A percentile compares a stretch with the other conserved stretches of the same genome.
Evolutionary conservation across 306 rosid species (phyloP).

Genomic region (Acacia acuminata): DNA sequence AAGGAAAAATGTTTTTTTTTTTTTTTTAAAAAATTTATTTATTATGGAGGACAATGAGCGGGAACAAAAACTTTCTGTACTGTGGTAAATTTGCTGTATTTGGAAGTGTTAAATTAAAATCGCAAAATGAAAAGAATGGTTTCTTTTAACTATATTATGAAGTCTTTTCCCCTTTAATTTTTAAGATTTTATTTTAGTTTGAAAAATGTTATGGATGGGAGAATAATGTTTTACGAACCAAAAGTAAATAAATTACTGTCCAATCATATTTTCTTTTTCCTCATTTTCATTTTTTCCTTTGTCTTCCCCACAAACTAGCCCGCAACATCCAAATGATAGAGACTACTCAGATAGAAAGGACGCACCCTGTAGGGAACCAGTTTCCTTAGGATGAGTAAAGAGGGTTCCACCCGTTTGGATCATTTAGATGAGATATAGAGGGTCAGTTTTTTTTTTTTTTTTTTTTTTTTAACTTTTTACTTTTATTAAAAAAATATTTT

Average conservation of each 20-base stretch:
- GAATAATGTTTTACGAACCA: background rate
- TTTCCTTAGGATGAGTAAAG: too few species aligned
- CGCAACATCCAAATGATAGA: background rate
- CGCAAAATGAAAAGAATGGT: background rate
- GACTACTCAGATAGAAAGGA: background rate
- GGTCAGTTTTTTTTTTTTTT: too few species aligned
- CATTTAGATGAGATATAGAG: too few species aligned
- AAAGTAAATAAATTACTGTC: background rate
- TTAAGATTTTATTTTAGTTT: too few species aligned
- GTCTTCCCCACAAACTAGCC: background rate
- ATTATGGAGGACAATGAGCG: too few species aligned
- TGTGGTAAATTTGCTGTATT: background rate
- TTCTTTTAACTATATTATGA: background rate
- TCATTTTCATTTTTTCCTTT: background rate
- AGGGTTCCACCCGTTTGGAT: too few species aligned
- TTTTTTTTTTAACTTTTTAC: too few species aligned
- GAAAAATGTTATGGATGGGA: background rate
- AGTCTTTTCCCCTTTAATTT: background rate
- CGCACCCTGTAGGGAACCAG: background rate
- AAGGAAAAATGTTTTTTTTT: background rate
- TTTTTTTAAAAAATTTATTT: fast-evolving
- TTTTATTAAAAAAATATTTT: too few species aligned
- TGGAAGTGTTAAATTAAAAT: background rate
- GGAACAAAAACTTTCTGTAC: background rate
- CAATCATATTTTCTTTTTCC: background rate